phyloP scores from a whole-genome alignment of 176 grass and related monocot species.

The Lolium rigidum region DNA sequence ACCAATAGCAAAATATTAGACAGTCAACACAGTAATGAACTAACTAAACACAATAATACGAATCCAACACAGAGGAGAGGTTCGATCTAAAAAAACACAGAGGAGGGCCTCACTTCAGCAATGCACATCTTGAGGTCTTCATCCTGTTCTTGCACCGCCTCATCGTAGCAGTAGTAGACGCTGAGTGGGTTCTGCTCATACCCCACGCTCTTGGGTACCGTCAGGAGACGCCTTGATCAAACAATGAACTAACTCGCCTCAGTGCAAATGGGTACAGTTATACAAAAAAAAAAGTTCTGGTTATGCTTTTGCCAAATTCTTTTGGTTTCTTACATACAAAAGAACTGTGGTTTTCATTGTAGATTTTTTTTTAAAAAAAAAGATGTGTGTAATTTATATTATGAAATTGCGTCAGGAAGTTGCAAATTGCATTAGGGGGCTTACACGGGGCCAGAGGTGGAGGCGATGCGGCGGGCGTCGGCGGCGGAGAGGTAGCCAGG shows the following conservation, averaged over 20 bases:
- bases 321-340: not conserved
- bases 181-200: conserved; percentile 95
- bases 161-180: conserved; percentile 92
- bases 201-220: conserved; percentile 82
- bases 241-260: not conserved
- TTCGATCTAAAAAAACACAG: not conserved
- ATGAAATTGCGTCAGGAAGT: not conserved
- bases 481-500: conserved; percentile 61
- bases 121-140: conserved; percentile 73
- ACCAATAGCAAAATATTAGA: not conserved
- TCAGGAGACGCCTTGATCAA: conserved; percentile 71
- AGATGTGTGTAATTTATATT: not conserved
- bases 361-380: no score
- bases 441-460: conserved; percentile 81
- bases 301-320: not conserved
- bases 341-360: not conserved
- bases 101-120: conserved; percentile 59
- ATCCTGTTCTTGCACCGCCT: conserved; percentile 28
- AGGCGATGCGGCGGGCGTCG: conserved; percentile 69
- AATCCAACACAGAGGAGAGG: not conserved
- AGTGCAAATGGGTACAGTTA: not conserved
- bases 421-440: not conserved
- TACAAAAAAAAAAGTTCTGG: not conserved
- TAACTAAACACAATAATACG: not conserved
- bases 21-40: not conserved